A percentile compares a stretch with the other conserved stretches of the same genome.
phyloP scores from a whole-genome alignment of 2,329 filamentous ascomycete species.

The Claviceps lovelessii region DNA sequence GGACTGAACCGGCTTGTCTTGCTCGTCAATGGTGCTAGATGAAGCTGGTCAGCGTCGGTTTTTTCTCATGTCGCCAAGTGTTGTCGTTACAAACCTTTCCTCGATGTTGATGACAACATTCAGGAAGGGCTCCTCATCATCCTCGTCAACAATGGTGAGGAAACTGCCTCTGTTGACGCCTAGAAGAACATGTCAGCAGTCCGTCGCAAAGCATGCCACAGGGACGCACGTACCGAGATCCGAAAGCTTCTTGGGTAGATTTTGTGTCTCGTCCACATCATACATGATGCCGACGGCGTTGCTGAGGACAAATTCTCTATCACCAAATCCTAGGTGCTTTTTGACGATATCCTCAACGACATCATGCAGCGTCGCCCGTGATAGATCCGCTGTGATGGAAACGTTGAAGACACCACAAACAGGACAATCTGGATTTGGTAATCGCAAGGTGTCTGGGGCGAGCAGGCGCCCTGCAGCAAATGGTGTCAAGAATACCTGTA shows the following conservation, averaged over 20 bases:
- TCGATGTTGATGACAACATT: conserved; percentile 64
- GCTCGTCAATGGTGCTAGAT: conserved; percentile 25
- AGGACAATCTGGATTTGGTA: conserved; percentile 68
- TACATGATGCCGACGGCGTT: conserved; percentile 69
- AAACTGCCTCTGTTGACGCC: conserved; percentile 60
- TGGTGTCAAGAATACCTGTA: conserved; percentile 62
- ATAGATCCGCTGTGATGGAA: conserved; percentile 52
- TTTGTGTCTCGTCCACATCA: conserved; percentile 78
- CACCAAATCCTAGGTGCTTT: conserved; percentile 57
- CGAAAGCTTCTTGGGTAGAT: conserved; percentile 62
- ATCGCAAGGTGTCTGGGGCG: conserved; percentile 39
- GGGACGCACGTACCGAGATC: conserved; percentile 46
- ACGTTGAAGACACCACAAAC: conserved; percentile 66
- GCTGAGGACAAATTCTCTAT: conserved; percentile 63
- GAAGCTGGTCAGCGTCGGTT: conserved; percentile 13
- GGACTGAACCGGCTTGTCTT: conserved; percentile 41
- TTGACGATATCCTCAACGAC: conserved; percentile 64
- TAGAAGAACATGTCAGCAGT: conserved; percentile 15
- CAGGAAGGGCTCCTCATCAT: conserved; percentile 58
- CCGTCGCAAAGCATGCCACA: background rate
- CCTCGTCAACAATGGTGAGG: conserved; percentile 72
- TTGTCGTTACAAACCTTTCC: conserved; percentile 35
- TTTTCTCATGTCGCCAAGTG: background rate
- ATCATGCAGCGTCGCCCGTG: conserved; percentile 60
- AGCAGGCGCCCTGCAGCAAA: conserved; percentile 44